Percentiles rank a stretch among this genome's conserved stretches.
These are phyloP conservation scores for Coemansia sp. DNA, from an alignment of 192 early-diverging fungal genomes.

Conservation along the genomic window DNA sequence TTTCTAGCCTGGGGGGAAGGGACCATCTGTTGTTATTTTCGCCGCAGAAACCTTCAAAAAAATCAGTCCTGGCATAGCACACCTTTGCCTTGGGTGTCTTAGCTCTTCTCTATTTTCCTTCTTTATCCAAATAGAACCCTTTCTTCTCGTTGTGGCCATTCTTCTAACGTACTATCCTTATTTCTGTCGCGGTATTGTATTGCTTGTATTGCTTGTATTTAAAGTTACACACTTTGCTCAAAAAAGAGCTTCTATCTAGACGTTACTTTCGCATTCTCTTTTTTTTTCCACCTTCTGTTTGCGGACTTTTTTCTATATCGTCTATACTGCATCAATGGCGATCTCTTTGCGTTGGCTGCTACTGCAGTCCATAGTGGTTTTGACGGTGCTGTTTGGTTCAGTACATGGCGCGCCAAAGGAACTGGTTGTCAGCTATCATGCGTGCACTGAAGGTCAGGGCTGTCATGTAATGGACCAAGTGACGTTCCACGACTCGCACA, in stretches of 20 bases:
- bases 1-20: neutral
- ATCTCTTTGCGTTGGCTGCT: neutral
- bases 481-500: conserved; percentile 45
- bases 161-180: neutral
- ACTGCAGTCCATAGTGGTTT: neutral
- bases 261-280: neutral
- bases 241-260: conserved; percentile 10
- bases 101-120: neutral
- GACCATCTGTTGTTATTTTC: neutral
- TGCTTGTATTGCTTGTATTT: neutral
- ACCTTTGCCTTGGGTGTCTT: neutral
- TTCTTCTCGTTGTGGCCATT: neutral
- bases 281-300: neutral
- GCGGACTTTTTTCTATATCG: neutral
- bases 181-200: neutral
- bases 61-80: neutral
- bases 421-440: conserved; percentile 46
- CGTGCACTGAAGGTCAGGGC: conserved; percentile 39
- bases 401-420: conserved; percentile 25
- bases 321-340: neutral
- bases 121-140: neutral
- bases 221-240: neutral
- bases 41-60: neutral
- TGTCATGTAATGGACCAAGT: conserved; percentile 44
- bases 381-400: conserved; percentile 15